Percentiles rank a stretch among this genome's conserved stretches.
These are phyloP conservation scores for Mikania micrantha DNA, from an alignment of 129 eudicot genomes.

Conservation along the genomic window DNA sequence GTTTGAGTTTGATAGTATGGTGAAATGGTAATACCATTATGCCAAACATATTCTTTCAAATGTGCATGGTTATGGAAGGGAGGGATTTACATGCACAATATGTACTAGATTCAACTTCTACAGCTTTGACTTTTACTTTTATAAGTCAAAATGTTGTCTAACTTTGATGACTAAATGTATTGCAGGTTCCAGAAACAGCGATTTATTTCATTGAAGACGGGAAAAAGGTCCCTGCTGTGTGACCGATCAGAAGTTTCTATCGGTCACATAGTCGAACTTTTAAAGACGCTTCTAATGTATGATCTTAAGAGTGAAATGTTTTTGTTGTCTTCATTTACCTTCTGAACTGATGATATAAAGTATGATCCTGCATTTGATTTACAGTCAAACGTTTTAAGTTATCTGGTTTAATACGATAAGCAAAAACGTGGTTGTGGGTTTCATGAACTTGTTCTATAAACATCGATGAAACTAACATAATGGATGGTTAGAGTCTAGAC, in stretches of 20 bases:
- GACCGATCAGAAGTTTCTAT: not conserved
- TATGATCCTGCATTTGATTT: not conserved
- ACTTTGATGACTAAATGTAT: not conserved
- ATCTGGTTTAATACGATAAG: not conserved
- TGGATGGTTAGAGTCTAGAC: no score
- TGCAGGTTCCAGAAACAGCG: constrained; percentile 85
- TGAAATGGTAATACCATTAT: not conserved
- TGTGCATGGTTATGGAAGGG: not conserved
- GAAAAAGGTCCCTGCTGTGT: constrained; percentile 83
- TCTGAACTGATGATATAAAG: not conserved
- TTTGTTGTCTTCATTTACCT: not conserved
- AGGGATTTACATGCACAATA: not conserved
- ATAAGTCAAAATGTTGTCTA: not conserved
- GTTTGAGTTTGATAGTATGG: not conserved
- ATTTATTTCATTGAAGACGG: constrained; percentile 95
- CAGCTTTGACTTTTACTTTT: not conserved
- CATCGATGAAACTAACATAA: no score
- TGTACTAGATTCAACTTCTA: not conserved
- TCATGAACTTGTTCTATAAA: not conserved
- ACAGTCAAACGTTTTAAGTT: not conserved
- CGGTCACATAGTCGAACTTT: not conserved
- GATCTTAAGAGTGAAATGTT: constrained; percentile 8
- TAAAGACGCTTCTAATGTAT: not conserved
- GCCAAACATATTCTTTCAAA: not conserved
- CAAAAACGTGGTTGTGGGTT: not conserved